A percentile compares a stretch with the other conserved stretches of the same genome.
phyloP scores from a whole-genome alignment of 2,329 filamentous ascomycete genomes.

The Daldinia sp. region DNA sequence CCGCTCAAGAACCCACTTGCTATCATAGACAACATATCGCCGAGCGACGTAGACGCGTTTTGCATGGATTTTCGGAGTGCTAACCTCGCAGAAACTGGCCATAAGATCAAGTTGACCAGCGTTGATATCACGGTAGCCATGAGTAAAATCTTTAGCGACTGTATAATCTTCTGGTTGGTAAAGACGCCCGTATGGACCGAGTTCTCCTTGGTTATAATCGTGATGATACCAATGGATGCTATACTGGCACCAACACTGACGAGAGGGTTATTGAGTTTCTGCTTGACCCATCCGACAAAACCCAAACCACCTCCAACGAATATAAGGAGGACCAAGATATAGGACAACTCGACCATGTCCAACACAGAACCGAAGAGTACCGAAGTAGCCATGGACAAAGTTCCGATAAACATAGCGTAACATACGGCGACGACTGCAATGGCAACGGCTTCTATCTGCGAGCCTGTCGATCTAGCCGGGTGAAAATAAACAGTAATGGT shows the following conservation, averaged over 20 bases:
- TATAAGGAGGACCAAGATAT: constrained; percentile 79
- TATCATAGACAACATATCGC: constrained; percentile 82
- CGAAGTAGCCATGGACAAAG: constrained; percentile 88
- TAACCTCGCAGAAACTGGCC: constrained; percentile 78
- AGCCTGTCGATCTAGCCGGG: constrained; percentile 83
- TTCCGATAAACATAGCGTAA: constrained; percentile 78
- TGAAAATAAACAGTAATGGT: constrained; percentile 97
- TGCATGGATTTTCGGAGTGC: constrained; percentile 78
- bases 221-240: constrained; percentile 87
- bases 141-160: constrained; percentile 84
- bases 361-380: constrained; percentile 76
- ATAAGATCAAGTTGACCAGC: constrained; percentile 78
- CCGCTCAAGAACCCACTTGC: constrained; percentile 85
- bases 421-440: constrained; percentile 80
- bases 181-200: constrained; percentile 84
- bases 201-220: constrained; percentile 89
- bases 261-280: constrained; percentile 77
- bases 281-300: constrained; percentile 88
- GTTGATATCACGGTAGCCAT: constrained; percentile 77
- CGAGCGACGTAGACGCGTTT: constrained; percentile 76
- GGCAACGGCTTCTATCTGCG: constrained; percentile 85
- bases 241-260: constrained; percentile 88
- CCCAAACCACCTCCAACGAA: constrained; percentile 89
- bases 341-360: constrained; percentile 73
- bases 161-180: constrained; percentile 80